Evolutionary conservation across 192 early-diverging fungal genomes (phyloP).

Genomic region (Gamsiella multidivaricata): DNA sequence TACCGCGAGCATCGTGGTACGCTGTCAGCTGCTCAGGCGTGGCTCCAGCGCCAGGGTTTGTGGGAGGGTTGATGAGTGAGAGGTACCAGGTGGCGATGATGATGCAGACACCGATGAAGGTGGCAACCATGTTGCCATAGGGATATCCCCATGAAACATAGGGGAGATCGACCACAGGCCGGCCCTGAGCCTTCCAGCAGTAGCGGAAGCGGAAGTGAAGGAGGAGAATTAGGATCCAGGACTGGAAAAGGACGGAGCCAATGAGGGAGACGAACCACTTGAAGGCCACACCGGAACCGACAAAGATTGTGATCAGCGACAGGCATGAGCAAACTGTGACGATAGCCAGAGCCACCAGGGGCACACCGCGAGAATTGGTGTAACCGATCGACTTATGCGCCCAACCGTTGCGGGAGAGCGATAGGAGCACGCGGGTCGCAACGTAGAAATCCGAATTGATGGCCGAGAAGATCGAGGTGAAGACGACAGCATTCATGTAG

Average conservation of each 20-base stretch:
- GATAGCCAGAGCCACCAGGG: slow-evolving; percentile 65
- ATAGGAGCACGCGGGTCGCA: slow-evolving; percentile 80
- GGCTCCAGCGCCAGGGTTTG: slow-evolving; percentile 29
- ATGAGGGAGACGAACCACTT: slow-evolving; percentile 71
- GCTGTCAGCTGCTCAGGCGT: background rate
- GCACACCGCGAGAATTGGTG: slow-evolving; percentile 75
- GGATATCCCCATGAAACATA: slow-evolving; percentile 62
- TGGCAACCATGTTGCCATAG: slow-evolving; percentile 65
- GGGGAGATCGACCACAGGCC: slow-evolving; percentile 68
- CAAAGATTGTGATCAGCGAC: slow-evolving; percentile 70
- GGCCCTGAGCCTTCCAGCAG: slow-evolving; percentile 76
- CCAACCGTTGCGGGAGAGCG: slow-evolving; percentile 80
- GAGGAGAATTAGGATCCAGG: slow-evolving; percentile 92
- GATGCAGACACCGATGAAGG: slow-evolving; percentile 71
- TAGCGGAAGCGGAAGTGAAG: too few species aligned
- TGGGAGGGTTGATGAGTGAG: slow-evolving; percentile 56
- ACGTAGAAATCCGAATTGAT: slow-evolving; percentile 83
- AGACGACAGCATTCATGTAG: slow-evolving; percentile 83
- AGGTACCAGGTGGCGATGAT: slow-evolving; percentile 62
- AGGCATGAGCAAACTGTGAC: slow-evolving; percentile 73
- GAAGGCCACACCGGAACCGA: slow-evolving; percentile 77
- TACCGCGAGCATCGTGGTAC: background rate
- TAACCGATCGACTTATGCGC: slow-evolving; percentile 73
- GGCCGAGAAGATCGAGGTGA: too few species aligned
- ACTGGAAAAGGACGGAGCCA: slow-evolving; percentile 80